Conservation (phyloP, 139 green algal species). For the Coccomyxa sp. region DNA sequence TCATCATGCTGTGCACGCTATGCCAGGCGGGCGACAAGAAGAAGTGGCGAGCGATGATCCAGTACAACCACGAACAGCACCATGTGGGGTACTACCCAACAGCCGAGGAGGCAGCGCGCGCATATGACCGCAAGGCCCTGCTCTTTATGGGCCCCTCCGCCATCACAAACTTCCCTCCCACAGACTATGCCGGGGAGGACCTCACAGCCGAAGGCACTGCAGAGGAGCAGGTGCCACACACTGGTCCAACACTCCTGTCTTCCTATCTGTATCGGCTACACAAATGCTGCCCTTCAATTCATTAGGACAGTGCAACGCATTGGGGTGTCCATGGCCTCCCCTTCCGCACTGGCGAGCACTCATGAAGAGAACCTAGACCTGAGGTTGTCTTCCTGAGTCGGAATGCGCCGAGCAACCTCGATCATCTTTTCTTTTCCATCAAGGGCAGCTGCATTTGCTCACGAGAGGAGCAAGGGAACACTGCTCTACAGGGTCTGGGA, state of each 20-base stretch:
- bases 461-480: no score
- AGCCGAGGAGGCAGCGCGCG: conserved; percentile 33
- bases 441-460: no score
- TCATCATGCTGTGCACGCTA: background rate
- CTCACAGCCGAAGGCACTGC: background rate
- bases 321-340: no score
- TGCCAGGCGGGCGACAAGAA: conserved; percentile 2
- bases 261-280: no score
- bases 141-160: conserved; percentile 24
- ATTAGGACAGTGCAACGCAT: no score
- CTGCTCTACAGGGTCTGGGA: no score
- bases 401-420: no score
- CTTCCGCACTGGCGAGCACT: no score
- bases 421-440: no score
- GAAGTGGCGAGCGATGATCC: background rate
- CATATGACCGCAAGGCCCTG: conserved; percentile 27
- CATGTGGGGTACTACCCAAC: conserved; percentile 12
- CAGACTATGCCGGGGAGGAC: conserved; percentile 8
- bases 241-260: background rate
- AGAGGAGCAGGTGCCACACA: background rate
- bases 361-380: no score
- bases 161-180: conserved; percentile 45
- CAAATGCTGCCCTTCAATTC: no score
- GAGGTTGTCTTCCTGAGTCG: no score
- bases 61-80: conserved; percentile 4